Percentiles rank a stretch among this genome's conserved stretches.
Conservation (phyloP, 2,329 filamentous ascomycete species). For the Ceratocystiopsis brevicomis region DNA sequence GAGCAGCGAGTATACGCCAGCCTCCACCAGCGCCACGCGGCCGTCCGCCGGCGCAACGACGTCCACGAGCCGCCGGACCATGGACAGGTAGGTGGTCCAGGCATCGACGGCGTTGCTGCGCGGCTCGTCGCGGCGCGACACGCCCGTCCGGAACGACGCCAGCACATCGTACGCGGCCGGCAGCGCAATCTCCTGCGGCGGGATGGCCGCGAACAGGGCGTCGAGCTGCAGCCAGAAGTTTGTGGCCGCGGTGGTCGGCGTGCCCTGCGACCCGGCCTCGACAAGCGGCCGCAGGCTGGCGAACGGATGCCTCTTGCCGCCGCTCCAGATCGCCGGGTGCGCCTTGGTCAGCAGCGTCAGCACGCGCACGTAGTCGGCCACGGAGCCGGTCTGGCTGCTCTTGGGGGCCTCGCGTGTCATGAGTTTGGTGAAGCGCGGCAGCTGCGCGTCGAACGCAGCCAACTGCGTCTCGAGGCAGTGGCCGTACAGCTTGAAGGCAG, state of each 20-base stretch:
- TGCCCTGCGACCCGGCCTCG: conserved; percentile 69
- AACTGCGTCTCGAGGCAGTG: conserved; percentile 27
- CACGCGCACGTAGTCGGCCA: conserved; percentile 48
- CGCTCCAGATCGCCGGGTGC: conserved; percentile 57
- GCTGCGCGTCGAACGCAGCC: conserved; percentile 27
- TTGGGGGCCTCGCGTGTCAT: conserved; percentile 59
- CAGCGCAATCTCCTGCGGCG: conserved; percentile 22
- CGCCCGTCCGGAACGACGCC: conserved; percentile 48
- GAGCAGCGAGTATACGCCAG: conserved; percentile 34
- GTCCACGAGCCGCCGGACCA: conserved; percentile 33
- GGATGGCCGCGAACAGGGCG: conserved; percentile 41
- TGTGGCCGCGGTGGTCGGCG: conserved; percentile 21
- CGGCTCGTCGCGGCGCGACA: conserved; percentile 57
- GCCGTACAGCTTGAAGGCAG: conserved; percentile 31
- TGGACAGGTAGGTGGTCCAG: conserved; percentile 58
- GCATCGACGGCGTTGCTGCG: conserved; percentile 46
- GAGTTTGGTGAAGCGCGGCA: conserved; percentile 31
- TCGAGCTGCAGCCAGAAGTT: conserved; percentile 57
- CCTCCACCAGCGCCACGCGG: conserved; percentile 23
- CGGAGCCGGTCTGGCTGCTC: conserved; percentile 53
- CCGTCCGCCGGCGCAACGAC: conserved; percentile 27
- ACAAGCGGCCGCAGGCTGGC: conserved; percentile 51
- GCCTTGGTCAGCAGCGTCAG: conserved; percentile 45
- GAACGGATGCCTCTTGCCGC: conserved; percentile 32
- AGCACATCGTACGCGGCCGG: conserved; percentile 43